Evolutionary conservation across 1,284 basidiomycete genomes (phyloP), one percentile per base, ranked within the genome.

Genomic region (Boletus albobrunnescens): DNA sequence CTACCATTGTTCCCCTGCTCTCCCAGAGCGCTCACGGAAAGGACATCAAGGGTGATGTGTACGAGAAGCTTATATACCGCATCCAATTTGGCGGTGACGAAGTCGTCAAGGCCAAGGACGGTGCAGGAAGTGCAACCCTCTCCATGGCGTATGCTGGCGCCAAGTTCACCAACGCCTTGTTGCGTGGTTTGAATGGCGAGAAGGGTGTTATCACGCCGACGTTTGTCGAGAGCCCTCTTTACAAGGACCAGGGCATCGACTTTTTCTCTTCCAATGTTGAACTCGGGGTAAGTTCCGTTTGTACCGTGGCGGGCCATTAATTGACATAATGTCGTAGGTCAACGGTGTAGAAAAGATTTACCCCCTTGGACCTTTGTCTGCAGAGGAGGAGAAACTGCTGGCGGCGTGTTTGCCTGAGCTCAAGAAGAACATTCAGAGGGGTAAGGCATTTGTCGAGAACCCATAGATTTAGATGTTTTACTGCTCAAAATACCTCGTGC

Each of bases 51-150:
- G 91, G 84, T 47, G 87, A 88, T 64, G 72, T 64, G 27, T 83
- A 85, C 67, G 74, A 77, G 33, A 74, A 79, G 57, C 77, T 94
- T 51, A 83, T 93, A 54, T 84, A 94, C 58, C 86, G 93, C 58
- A 95, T 98, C 67, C 95, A 98, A 72, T 98, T 91, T 64, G 95
- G 95, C 59, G 91, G 91, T 66, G 91, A 94, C 67, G 89, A 94
- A 75, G 91, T 93, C 59, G 91, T 94, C 67, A 82, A 92, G 74
- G 91, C 91, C 55, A 94, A 94, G 75, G 91, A 88, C 62, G 91
- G 91, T 58, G 78, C 87, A 35, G 90, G 91, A 37, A 85, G 81
- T 28, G 91, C 91, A 30, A 94, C 91, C 19, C 82, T 94, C 55
- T 91, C 87, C 26, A 94, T 94, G 91, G 91, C 89, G 44, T 92